phyloP scores from a whole-genome alignment of 148 eudicot genomes.

The Rhododendron henanense region DNA sequence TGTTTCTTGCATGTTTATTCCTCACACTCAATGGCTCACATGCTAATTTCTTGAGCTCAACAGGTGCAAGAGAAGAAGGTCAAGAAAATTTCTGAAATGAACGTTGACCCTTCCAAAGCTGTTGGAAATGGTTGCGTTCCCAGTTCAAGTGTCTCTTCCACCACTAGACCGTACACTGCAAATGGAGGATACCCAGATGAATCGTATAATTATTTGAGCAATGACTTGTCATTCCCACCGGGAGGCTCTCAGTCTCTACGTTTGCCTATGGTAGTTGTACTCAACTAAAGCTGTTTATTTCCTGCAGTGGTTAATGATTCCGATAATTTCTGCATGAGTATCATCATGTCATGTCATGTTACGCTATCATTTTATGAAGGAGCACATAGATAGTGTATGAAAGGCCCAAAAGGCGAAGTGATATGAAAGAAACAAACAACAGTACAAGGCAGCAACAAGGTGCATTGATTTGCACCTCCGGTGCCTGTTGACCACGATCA shows the following conservation, averaged over 20 bases:
- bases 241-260: constrained; percentile 54
- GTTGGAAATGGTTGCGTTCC: constrained; percentile 46
- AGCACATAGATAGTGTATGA: neutral
- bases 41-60: constrained; percentile 11
- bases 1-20: neutral
- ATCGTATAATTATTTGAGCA: constrained; percentile 27
- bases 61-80: constrained; percentile 86
- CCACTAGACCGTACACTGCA: constrained; percentile 33
- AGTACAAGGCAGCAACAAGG: neutral
- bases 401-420: neutral
- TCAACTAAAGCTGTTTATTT: constrained; percentile 15
- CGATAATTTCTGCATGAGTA: neutral
- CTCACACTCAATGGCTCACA: neutral
- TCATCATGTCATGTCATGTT: neutral
- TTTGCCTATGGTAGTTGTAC: constrained; percentile 72
- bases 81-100: constrained; percentile 67
- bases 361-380: neutral
- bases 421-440: neutral
- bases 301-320: neutral
- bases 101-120: constrained; percentile 45
- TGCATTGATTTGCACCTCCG: neutral
- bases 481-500: neutral
- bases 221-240: constrained; percentile 33
- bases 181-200: constrained; percentile 54
- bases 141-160: constrained; percentile 41